A percentile compares a stretch with the other conserved stretches of the same genome.
phyloP scores from a whole-genome alignment of 2,329 filamentous ascomycete species.

The Alternaria brassicae region DNA sequence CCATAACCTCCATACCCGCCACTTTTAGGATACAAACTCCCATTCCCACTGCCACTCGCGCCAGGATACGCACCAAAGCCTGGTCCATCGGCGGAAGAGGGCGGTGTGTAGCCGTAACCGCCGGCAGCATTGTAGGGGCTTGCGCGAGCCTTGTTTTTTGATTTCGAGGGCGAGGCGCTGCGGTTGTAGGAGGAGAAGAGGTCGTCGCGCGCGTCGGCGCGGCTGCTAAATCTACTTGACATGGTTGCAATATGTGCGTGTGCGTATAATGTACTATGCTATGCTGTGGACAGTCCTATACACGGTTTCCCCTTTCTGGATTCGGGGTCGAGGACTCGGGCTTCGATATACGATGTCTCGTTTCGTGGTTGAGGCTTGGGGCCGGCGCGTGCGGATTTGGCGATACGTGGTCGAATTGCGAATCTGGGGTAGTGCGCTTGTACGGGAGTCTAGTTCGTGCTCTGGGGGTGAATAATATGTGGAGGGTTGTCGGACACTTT shows the following conservation, averaged over 20 bases:
- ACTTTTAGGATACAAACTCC: conserved; percentile 19
- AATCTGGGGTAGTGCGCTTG: not conserved
- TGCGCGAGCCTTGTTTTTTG: conserved; percentile 31
- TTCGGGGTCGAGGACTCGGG: not conserved
- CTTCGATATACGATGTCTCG: not conserved
- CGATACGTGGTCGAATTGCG: not conserved
- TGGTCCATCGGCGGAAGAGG: conserved; percentile 20
- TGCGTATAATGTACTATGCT: not conserved
- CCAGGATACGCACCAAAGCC: conserved; percentile 49
- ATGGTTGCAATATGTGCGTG: conserved; percentile 16
- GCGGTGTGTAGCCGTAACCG: conserved; percentile 34
- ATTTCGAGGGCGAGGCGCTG: conserved; percentile 48
- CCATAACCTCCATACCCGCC: conserved; percentile 12
- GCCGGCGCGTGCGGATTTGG: not conserved
- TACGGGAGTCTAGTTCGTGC: not conserved
- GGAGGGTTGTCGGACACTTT: not conserved
- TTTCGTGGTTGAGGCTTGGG: not conserved
- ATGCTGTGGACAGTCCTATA: not conserved
- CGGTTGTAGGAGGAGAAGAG: conserved; percentile 53
- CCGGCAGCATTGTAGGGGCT: conserved; percentile 31
- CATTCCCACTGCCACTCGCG: conserved; percentile 9
- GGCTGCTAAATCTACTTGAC: conserved; percentile 41
- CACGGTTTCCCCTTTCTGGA: not conserved
- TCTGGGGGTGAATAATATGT: not conserved
- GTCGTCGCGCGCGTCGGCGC: conserved; percentile 43